Evolutionary conservation across 1,139 yeast genomes (phyloP).

Genomic region (Taphrina sp.): DNA sequence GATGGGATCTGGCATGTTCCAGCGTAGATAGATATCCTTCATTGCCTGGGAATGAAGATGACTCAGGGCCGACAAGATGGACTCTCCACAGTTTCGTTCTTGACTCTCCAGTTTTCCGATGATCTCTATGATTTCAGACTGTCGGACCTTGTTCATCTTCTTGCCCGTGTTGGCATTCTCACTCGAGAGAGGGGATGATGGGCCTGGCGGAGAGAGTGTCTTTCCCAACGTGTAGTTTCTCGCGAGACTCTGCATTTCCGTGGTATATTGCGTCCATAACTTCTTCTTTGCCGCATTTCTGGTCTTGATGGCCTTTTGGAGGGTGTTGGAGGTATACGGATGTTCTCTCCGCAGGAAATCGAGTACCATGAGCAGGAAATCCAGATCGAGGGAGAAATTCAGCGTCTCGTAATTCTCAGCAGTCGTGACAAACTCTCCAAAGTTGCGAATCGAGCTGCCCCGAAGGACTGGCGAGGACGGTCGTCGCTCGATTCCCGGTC

Average conservation of each 20-base stretch:
- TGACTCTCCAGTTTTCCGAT: not conserved
- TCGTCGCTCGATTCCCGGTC: constrained; percentile 1
- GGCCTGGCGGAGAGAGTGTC: constrained; percentile 5
- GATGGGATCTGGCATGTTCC: constrained; percentile 24
- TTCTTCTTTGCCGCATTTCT: constrained; percentile 20
- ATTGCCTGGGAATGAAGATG: constrained; percentile 18
- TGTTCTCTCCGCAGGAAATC: constrained; percentile 27
- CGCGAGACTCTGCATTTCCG: constrained; percentile 31
- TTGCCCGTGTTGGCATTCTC: not conserved
- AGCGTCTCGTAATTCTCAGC: constrained; percentile 21
- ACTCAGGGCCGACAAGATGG: constrained; percentile 15
- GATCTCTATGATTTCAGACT: constrained; percentile 1
- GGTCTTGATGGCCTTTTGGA: constrained; percentile 15
- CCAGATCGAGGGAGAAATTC: constrained; percentile 17
- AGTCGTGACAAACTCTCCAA: constrained; percentile 7
- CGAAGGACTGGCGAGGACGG: constrained; percentile 7
- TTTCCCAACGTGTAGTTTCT: constrained; percentile 17
- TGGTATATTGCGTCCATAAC: constrained; percentile 20
- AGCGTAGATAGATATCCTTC: constrained; percentile 20
- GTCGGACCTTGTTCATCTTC: not conserved
- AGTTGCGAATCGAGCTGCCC: constrained; percentile 1
- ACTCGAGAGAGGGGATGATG: constrained; percentile 3
- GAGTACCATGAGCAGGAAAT: constrained; percentile 9
- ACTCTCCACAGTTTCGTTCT: constrained; percentile 24
- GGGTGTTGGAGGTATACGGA: constrained; percentile 27